Base-by-base conservation (phyloP, 495 filamentous ascomycete species). In the Chaetomidium leptoderma region DNA sequence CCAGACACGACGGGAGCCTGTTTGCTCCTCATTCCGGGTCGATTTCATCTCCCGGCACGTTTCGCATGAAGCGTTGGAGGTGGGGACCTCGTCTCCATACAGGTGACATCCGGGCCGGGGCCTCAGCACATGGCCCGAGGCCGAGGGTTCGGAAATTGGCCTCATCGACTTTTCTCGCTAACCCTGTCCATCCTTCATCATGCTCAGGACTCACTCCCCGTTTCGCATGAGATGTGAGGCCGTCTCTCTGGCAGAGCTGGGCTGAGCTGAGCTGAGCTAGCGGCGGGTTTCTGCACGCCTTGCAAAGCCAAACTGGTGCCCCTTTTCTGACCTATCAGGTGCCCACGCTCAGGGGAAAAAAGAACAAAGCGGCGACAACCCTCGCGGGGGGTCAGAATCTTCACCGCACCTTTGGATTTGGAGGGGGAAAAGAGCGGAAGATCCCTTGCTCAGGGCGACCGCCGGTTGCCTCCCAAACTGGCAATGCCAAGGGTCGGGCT, bases 81-180 rank as follows among this genome's bases (percentile, higher is more conserved):
- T 62, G 55, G 60, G n/a, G 51, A 51, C 55, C 60, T 35, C 21
- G 45, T 50, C 50, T 51, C 55, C 55, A 48, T 54, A 51, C 48
- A 42, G 57, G 53, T 59, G n/a, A 45, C 56, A 59, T 43, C 57
- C 46, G 48, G 47, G 35, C 48, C 40, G 9, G n/a, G n/a, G n/a
- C 13, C 37, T 49, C 35, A 49, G 23, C 33, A 44, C 40, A 51
- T 51, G 58, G 62, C 58, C 62, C 62, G 58, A 60, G 55, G 58
- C 62, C 62, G 58, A 64, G 62, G 58, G 58, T 58, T 60, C 62
- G 62, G 62, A 64, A 64, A 64, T 64, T 64, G 62, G 58, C 37
- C 42, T 35, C 58, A 53, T 64, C 44, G 37, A 45, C 24, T 61
- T 47, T 52, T 49, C 39, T 57, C 54, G 37, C 50, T 45, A 42